Conservation (phyloP, 2,329 filamentous ascomycete species). For the Colletotrichum plurivorum region DNA sequence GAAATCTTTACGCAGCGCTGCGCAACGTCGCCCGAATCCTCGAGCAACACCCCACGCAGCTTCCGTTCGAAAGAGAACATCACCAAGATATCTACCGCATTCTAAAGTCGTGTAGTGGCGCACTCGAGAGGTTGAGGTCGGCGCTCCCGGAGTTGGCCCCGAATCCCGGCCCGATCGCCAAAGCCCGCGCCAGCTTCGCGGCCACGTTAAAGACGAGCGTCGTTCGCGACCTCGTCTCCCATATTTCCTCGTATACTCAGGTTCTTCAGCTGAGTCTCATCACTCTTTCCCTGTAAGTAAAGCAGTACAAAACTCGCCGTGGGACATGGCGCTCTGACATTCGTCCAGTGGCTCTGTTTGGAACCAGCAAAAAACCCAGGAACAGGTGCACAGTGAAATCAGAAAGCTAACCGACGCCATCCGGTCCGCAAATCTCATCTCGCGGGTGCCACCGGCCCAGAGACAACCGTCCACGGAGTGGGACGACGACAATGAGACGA, state of each 20-base stretch:
- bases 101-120: conserved; percentile 43
- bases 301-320: too few species aligned
- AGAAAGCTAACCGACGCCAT: conserved; percentile 45
- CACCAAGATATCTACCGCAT: conserved; percentile 44
- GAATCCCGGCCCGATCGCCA: conserved; percentile 37
- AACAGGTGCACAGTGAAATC: conserved; percentile 45
- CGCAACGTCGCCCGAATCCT: conserved; percentile 41
- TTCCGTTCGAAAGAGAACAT: conserved; percentile 46
- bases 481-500: conserved; percentile 36
- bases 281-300: conserved; percentile 45
- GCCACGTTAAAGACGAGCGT: conserved; percentile 44
- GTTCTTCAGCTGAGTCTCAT: conserved; percentile 47
- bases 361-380: conserved; percentile 45
- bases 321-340: conserved; percentile 3
- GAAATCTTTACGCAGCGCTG: conserved; percentile 40
- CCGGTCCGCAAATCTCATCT: conserved; percentile 40
- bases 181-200: conserved; percentile 42
- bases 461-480: conserved; percentile 27
- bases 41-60: conserved; percentile 37
- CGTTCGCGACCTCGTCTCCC: conserved; percentile 43
- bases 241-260: conserved; percentile 45
- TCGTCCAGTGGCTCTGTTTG: conserved; percentile 40
- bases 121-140: conserved; percentile 40
- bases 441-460: neutral
- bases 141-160: conserved; percentile 45